Evolutionary conservation across 805 yeast species (phyloP).

Genomic region (Wickerhamomyces strasburgensis): DNA sequence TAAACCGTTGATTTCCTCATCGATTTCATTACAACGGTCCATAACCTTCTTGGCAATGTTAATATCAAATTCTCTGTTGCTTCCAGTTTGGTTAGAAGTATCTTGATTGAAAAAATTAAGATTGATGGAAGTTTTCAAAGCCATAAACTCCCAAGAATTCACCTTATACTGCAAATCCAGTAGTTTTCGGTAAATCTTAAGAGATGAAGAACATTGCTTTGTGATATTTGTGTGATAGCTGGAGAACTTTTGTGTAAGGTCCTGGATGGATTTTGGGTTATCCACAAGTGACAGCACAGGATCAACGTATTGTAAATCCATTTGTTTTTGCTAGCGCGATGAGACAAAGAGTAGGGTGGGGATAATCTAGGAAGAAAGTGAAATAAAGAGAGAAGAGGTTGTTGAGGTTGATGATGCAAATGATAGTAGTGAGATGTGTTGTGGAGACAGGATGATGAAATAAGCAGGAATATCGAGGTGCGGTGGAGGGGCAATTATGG

Average conservation of each 20-base stretch:
- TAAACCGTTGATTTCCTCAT: conserved; percentile 36
- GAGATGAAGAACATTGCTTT: conserved; percentile 22
- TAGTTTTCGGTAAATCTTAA: conserved; percentile 25
- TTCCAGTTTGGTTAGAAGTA: conserved; percentile 4
- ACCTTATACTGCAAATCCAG: conserved; percentile 24
- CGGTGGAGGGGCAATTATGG: not conserved
- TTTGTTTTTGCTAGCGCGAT: no score
- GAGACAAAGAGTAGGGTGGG: no score
- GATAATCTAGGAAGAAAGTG: no score
- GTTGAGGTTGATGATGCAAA: no score
- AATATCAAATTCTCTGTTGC: conserved; percentile 39
- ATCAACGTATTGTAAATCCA: conserved; percentile 12
- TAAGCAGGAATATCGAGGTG: no score
- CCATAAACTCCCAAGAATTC: conserved; percentile 30
- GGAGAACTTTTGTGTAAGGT: conserved; percentile 11
- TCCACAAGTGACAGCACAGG: conserved; percentile 14
- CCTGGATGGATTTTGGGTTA: conserved; percentile 8
- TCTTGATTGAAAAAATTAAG: conserved; percentile 21
- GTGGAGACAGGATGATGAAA: no score
- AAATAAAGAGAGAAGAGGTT: no score
- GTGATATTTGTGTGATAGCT: conserved; percentile 17
- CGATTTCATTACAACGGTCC: conserved; percentile 40
- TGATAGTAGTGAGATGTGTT: no score
- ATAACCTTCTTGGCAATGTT: conserved; percentile 52
- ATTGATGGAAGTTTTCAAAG: conserved; percentile 25